Percentiles rank a stretch among this genome's conserved stretches.
phyloP scores from a whole-genome alignment of 192 early-diverging fungal genomes.

The Umbelopsis sp. region DNA sequence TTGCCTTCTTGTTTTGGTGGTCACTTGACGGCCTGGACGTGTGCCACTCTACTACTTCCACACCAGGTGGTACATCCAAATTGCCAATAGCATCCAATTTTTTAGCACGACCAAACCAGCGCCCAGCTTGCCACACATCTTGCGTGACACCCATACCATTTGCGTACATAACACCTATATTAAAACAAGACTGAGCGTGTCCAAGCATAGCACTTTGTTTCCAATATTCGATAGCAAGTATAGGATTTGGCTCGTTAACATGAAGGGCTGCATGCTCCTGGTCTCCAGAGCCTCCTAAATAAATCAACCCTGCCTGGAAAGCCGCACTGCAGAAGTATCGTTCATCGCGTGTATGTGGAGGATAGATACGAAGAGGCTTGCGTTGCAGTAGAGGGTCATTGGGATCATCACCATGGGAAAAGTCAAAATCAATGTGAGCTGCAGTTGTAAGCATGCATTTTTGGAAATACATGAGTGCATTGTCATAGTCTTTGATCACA shows the following conservation, averaged over 20 bases:
- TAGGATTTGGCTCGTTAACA: slow-evolving; percentile 27
- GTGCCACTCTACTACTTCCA: slow-evolving; percentile 32
- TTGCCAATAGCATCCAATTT: slow-evolving; percentile 36
- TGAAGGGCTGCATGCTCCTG: slow-evolving; percentile 14
- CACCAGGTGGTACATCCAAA: slow-evolving; percentile 29
- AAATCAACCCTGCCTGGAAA: slow-evolving; percentile 39
- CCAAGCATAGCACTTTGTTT: slow-evolving; percentile 37
- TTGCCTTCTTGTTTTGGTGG: slow-evolving; percentile 9
- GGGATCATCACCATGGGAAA: slow-evolving; percentile 11
- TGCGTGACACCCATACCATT: slow-evolving; percentile 36
- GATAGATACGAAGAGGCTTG: slow-evolving; percentile 24
- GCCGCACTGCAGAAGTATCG: slow-evolving; percentile 40
- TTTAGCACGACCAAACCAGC: slow-evolving; percentile 38
- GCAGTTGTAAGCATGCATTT: slow-evolving; percentile 39
- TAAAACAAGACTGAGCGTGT: slow-evolving; percentile 40
- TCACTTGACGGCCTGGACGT: background rate
- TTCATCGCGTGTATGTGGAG: slow-evolving; percentile 33
- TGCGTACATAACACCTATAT: slow-evolving; percentile 36
- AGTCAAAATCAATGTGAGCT: slow-evolving; percentile 36
- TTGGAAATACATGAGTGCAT: slow-evolving; percentile 33
- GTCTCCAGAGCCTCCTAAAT: slow-evolving; percentile 38
- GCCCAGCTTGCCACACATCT: slow-evolving; percentile 33
- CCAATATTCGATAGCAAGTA: slow-evolving; percentile 38
- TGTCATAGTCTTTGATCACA: slow-evolving; percentile 33
- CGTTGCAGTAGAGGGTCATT: slow-evolving; percentile 18